Evolutionary conservation across 257 asterid genomes (phyloP), one percentile per base, ranked within the genome.

Genomic region (Euphrasia confusa): DNA sequence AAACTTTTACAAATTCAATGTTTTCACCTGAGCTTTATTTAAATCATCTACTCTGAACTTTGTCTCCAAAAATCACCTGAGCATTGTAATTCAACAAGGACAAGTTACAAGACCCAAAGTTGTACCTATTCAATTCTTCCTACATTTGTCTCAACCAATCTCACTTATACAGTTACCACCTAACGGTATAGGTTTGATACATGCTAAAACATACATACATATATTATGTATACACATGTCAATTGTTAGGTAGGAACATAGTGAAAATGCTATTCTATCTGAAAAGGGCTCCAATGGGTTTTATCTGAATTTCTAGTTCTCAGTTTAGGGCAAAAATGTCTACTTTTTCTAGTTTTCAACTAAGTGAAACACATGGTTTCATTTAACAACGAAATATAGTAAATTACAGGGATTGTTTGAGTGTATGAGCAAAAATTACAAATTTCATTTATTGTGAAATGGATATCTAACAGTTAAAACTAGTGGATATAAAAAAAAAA

Each of bases 271-370:
- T 11, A 12, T 45, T 45, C 52, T 45, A 45, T 45, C 52, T 45
- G 50, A 44, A 44, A 44, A 40, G 47, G 47, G 47, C 47, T 40
- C 47, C 8, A 3, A 7, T 10, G 55, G 55, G 10, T 4, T 14
- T 33, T 39, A 58, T 44, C n/a, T 35, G 18, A 24, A 42, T 61
- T 61, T 61, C 54, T 18, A 10, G 65, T 42, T 44, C 40, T 15
- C 54, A 18, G 33, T 30, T 28, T 28, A 28, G 40, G 40, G 40
- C 9, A 35, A 37, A 37, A 8, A 37, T 40, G 40, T 27, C 14
- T 37, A 5, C 27, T 61, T 61, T 61, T 61, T 61, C 55, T 24
- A 12, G 57, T 45, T 47, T 28, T 18, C 57, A 24, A 45, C 21
- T 61, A 7, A 32, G 42, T 40, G 12, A 44, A 47, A 12, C n/a